Conservation (phyloP, 257 asterid genomes). For the Forsythia suspensa region DNA sequence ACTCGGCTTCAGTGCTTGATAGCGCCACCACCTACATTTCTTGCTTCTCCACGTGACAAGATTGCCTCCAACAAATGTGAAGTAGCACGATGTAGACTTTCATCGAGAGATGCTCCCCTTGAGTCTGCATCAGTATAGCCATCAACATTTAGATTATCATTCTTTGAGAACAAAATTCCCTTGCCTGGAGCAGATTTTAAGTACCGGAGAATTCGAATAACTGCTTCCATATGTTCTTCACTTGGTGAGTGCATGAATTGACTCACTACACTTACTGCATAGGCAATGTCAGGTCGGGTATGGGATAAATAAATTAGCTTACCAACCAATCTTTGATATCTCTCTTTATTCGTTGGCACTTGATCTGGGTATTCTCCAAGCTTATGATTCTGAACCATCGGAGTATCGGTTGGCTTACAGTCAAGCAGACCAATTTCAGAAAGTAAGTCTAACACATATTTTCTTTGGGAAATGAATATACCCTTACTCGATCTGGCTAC, state of each 20-base stretch:
- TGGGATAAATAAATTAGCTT: background rate
- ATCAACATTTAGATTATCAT: too few relatives aligned
- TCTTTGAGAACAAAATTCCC: too few relatives aligned
- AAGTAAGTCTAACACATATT: constrained; percentile 1
- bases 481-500: constrained; percentile 1
- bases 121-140: too few relatives aligned
- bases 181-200: too few relatives aligned
- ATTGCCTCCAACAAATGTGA: background rate
- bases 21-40: background rate
- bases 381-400: background rate
- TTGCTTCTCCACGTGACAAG: constrained; percentile 2
- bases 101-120: too few relatives aligned
- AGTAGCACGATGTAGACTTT: too few relatives aligned
- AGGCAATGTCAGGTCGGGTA: background rate
- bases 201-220: too few relatives aligned
- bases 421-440: background rate
- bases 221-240: too few relatives aligned
- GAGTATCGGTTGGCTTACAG: background rate
- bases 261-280: too few relatives aligned
- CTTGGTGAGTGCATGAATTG: too few relatives aligned
- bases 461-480: background rate
- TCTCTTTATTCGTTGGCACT: background rate
- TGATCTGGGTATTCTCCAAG: background rate
- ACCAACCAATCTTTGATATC: background rate
- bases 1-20: background rate